phyloP scores from a whole-genome alignment of 768 basidiomycete species.

The Leccinum longicurvipes region DNA sequence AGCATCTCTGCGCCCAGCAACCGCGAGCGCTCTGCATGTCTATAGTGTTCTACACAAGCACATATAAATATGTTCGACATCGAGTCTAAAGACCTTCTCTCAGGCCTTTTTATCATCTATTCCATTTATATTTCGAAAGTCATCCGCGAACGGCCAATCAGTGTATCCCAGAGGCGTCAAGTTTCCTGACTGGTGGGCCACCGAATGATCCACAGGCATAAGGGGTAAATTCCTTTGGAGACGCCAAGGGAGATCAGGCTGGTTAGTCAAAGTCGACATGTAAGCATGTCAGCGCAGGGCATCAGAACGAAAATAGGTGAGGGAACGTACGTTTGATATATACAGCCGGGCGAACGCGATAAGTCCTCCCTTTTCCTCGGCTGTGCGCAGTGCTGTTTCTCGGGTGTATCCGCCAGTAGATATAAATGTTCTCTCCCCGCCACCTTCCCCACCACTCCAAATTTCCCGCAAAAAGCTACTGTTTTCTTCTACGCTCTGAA shows the following conservation, averaged over 20 bases:
- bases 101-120: background rate
- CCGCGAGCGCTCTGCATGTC: no score
- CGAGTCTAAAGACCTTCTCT: background rate
- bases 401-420: background rate
- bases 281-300: background rate
- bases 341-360: slow-evolving; percentile 26
- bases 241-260: background rate
- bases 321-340: background rate
- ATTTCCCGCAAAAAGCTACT: slow-evolving; percentile 46
- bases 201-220: background rate
- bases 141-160: background rate
- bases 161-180: background rate
- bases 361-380: slow-evolving; percentile 24
- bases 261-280: background rate
- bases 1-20: no score
- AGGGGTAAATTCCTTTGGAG: background rate
- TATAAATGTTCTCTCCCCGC: background rate
- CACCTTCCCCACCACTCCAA: slow-evolving; percentile 31
- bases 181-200: background rate
- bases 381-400: slow-evolving; percentile 31
- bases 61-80: background rate
- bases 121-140: background rate
- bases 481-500: slow-evolving; percentile 15
- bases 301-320: background rate
- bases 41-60: background rate